These are phyloP conservation scores for Penicillium sp. DNA, from an alignment of 2,329 filamentous ascomycete species.

Conservation along the genomic window DNA sequence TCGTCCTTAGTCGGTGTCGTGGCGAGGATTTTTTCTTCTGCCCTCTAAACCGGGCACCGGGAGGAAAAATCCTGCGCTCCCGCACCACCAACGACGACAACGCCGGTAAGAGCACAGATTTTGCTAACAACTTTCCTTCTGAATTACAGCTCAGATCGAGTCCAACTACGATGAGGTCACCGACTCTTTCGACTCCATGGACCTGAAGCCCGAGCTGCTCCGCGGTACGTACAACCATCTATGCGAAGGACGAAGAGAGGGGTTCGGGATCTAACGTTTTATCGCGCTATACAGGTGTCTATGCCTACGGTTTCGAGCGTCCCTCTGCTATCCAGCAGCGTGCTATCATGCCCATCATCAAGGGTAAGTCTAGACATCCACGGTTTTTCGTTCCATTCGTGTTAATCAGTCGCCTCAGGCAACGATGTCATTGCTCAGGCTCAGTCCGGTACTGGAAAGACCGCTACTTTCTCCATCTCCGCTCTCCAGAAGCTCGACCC, in stretches of 20 bases:
- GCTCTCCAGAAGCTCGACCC: slow-evolving; percentile 98
- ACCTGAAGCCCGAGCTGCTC: slow-evolving; percentile 94
- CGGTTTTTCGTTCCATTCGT: slow-evolving; percentile 16
- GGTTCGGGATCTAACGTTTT: slow-evolving; percentile 31
- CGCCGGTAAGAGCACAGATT: slow-evolving; percentile 16
- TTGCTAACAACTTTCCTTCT: slow-evolving; percentile 12
- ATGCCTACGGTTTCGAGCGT: slow-evolving; percentile 99
- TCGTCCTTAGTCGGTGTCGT: slow-evolving; percentile 14
- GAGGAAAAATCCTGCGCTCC: slow-evolving; percentile 23
- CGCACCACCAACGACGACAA: slow-evolving; percentile 2
- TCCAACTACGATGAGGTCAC: slow-evolving; percentile 99
- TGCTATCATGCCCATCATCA: slow-evolving; percentile 99
- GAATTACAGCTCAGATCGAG: slow-evolving; percentile 87
- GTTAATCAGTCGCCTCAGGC: slow-evolving; percentile 56
- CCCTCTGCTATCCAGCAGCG: slow-evolving; percentile 99
- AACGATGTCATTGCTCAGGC: slow-evolving; percentile 99
- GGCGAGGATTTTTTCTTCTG: slow-evolving; percentile 3
- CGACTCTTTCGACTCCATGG: slow-evolving; percentile 99
- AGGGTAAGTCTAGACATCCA: slow-evolving; percentile 68
- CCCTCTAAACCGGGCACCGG: slow-evolving; percentile 1
- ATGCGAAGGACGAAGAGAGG: slow-evolving; percentile 30
- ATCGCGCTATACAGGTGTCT: slow-evolving; percentile 68
- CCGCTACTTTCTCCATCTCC: slow-evolving; percentile 98
- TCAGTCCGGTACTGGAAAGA: slow-evolving; percentile 99
- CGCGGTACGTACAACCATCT: slow-evolving; percentile 67